Conservation (phyloP, 1,284 basidiomycete species). For the Thelephora terrestris region DNA sequence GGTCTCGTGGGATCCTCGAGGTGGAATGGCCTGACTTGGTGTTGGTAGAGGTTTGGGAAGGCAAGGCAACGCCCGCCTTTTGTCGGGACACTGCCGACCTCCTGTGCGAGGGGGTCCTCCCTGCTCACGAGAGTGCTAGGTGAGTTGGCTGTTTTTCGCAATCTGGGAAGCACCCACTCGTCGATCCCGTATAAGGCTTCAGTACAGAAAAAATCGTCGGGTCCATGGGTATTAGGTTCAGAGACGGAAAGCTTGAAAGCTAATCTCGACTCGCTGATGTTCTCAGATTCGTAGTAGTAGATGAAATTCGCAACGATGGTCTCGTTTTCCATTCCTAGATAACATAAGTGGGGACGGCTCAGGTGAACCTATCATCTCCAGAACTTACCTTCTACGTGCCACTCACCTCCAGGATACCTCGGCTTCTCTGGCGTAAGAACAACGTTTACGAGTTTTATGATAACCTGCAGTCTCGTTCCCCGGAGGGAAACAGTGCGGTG, state of each 20-base stretch:
- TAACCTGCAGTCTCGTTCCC: conserved; percentile 16
- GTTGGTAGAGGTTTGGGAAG: conserved; percentile 9
- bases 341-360: not conserved
- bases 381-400: conserved; percentile 21
- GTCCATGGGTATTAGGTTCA: conserved; percentile 7
- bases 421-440: conserved; percentile 19
- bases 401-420: conserved; percentile 18
- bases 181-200: conserved; percentile 6
- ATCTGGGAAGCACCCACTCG: conserved; percentile 1
- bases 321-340: conserved; percentile 30
- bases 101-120: conserved; percentile 4
- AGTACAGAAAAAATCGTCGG: conserved; percentile 4
- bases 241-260: conserved; percentile 6
- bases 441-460: conserved; percentile 24
- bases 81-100: conserved; percentile 7
- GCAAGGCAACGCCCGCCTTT: conserved; percentile 5
- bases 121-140: not conserved
- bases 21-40: conserved; percentile 18
- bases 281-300: conserved; percentile 12
- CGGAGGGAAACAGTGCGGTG: conserved; percentile 2
- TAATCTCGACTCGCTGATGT: conserved; percentile 12
- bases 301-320: conserved; percentile 28
- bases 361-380: not conserved
- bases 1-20: conserved; percentile 17
- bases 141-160: too few species aligned